These are phyloP conservation scores for Peronosclerospora sorghi DNA, from an alignment of 352 stramenopile species.

Conservation along the genomic window DNA sequence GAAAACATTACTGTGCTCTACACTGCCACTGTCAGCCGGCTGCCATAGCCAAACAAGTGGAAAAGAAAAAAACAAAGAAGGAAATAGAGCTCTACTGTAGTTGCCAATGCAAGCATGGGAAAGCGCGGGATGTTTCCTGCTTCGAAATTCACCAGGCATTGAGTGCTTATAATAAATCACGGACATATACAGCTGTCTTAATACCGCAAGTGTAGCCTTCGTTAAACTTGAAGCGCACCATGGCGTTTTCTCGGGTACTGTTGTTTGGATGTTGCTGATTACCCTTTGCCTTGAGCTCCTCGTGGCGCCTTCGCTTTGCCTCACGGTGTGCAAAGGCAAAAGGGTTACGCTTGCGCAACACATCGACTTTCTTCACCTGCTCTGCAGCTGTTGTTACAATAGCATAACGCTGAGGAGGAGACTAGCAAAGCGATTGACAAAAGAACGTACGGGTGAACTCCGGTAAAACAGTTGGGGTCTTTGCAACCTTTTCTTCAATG, in stretches of 20 bases:
- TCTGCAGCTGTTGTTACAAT: conserved; percentile 38
- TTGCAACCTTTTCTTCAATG: conserved; percentile 20
- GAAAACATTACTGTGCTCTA: no score
- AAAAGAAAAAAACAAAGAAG: no score
- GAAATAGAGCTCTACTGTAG: no score
- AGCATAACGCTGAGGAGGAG: no score
- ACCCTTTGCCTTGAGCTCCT: conserved; percentile 31
- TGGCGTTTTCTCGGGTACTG: conserved; percentile 15
- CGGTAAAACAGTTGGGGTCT: conserved; percentile 33
- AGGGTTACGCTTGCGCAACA: conserved; percentile 55
- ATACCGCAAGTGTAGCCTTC: conserved; percentile 87
- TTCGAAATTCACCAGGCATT: no score
- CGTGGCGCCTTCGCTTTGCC: conserved; percentile 61
- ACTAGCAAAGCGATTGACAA: no score
- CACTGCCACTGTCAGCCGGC: no score
- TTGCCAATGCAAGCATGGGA: no score
- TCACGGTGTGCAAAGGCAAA: conserved; percentile 77
- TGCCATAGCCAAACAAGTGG: no score
- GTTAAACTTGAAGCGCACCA: conserved; percentile 84
- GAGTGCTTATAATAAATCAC: conserved; percentile 80
- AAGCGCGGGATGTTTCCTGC: no score
- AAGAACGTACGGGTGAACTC: conserved; percentile 38
- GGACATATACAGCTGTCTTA: conserved; percentile 79
- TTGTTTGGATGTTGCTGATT: conserved; percentile 19
- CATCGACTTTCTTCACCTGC: conserved; percentile 48